phyloP scores from a whole-genome alignment of 331 rosid genomes.

The Quercus tomentella region DNA sequence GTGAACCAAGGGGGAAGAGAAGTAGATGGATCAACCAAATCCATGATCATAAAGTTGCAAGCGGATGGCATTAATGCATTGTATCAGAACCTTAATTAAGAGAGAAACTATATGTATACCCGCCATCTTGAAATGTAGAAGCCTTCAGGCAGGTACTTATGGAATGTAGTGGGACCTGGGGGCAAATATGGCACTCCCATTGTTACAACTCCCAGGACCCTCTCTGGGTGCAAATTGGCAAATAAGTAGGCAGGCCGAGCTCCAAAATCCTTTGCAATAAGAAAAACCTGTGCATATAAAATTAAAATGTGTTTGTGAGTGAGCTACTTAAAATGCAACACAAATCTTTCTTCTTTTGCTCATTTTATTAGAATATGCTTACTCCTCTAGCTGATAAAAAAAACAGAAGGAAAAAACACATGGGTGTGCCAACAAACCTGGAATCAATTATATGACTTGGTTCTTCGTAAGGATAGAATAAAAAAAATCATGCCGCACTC shows the following conservation, averaged over 20 bases:
- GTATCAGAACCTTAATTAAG: not conserved
- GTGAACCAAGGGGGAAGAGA: constrained; percentile 83
- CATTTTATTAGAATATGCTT: too few species aligned
- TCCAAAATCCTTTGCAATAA: constrained; percentile 4
- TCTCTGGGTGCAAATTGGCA: not conserved
- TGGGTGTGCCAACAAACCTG: not conserved
- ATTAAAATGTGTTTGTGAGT: not conserved
- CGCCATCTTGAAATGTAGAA: constrained; percentile 71
- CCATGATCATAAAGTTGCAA: constrained; percentile 48
- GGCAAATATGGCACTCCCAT: constrained; percentile 20
- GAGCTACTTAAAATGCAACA: not conserved
- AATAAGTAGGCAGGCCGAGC: not conserved
- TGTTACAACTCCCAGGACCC: not conserved
- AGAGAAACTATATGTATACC: constrained; percentile 25
- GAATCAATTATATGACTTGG: too few species aligned
- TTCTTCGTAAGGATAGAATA: too few species aligned
- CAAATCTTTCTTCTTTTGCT: too few species aligned
- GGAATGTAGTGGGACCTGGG: constrained; percentile 19
- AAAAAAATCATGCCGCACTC: too few species aligned
- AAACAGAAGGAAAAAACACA: too few species aligned
- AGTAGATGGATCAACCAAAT: constrained; percentile 63
- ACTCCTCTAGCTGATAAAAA: too few species aligned
- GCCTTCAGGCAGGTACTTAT: constrained; percentile 58
- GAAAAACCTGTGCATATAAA: not conserved
- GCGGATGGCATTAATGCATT: not conserved